Evolutionary conservation across 176 grass and related monocot species (phyloP), one percentile per base, ranked within the genome.

Genomic region (Oryza coarctata): DNA sequence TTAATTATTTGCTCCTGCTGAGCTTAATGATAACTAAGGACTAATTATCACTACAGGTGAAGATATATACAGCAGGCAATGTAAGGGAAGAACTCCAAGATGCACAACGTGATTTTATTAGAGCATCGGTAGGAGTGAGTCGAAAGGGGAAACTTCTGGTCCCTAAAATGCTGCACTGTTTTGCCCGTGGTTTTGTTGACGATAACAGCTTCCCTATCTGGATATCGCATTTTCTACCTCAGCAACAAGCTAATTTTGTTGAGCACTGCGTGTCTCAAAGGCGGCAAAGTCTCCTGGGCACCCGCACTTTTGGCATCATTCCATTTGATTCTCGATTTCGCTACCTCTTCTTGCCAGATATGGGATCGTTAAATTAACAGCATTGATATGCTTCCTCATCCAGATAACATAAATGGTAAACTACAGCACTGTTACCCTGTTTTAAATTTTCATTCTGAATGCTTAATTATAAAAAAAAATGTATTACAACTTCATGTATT

Each of bases 301-400:
- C 88, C 64, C 89, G 90, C 18, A 87, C 86, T 34, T 95, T 87
- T 36, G 90, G 92, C 77, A 87, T 95, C 77, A 68, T 98, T 45
- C 82, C 95, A 29, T 98, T 98, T 36, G 95, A 98, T 85, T 94
- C 88, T 23, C 82, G 90, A 23, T 98, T 98, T 40, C 95, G 95
- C 0, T 98, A 95, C 69, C 90, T 98, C 52, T 95, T 98, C 88
- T 80, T 95, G 32, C 92, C 92, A 23, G 92, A 98, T 30, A 78
- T 79, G 36, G 77, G 75, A 57, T 78, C 35, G 9, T 33, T 50
- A 84, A 17, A 28, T 73, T 86, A 80, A 82, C 12, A 69, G 15
- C 36, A 12, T 50, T 74, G 2, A 79, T 10, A 44, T 47, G 14
- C 9, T 65, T 44, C 29, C 6, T 35, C 25, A 55, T 63, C 35